Conservation (phyloP, 768 basidiomycete genomes). For the Pleurotus pulmonarius region DNA sequence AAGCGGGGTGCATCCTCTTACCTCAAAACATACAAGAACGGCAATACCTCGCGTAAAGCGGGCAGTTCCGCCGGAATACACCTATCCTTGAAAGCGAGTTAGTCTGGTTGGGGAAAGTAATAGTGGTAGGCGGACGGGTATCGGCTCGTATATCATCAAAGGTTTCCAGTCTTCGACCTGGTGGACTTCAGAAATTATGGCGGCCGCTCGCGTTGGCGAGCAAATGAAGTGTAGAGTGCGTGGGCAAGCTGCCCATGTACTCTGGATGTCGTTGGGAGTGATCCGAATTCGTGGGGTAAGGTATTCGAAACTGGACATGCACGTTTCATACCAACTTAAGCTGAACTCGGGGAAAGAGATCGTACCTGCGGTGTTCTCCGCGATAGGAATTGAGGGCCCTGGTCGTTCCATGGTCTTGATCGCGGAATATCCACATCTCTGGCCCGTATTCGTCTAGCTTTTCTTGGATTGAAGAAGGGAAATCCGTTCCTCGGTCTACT, state of each 20-base stretch:
- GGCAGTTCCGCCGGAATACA: constrained; percentile 79
- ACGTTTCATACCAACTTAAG: not conserved
- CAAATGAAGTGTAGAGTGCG: constrained; percentile 78
- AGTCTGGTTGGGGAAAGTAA: not conserved
- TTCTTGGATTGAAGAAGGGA: constrained; percentile 53
- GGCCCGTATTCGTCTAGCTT: constrained; percentile 59
- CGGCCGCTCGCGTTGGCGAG: constrained; percentile 67
- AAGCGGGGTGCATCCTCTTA: constrained; percentile 19
- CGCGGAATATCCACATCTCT: constrained; percentile 77
- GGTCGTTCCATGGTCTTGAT: constrained; percentile 59
- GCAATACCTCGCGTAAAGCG: constrained; percentile 56
- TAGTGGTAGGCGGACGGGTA: constrained; percentile 49
- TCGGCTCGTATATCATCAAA: constrained; percentile 76
- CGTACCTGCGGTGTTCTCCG: constrained; percentile 70
- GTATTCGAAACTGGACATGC: constrained; percentile 64
- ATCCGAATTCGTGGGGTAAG: constrained; percentile 68
- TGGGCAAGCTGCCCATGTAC: constrained; percentile 48
- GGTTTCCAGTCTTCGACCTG: constrained; percentile 58
- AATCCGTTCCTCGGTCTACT: constrained; percentile 77
- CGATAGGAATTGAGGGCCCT: constrained; percentile 70
- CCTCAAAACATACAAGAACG: constrained; percentile 67
- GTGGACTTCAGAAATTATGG: constrained; percentile 62
- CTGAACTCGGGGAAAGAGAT: not conserved
- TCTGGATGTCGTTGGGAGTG: constrained; percentile 62
- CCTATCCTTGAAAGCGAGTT: constrained; percentile 45